phyloP scores from a whole-genome alignment of 345 rosid species.

The Anacardium occidentale region DNA sequence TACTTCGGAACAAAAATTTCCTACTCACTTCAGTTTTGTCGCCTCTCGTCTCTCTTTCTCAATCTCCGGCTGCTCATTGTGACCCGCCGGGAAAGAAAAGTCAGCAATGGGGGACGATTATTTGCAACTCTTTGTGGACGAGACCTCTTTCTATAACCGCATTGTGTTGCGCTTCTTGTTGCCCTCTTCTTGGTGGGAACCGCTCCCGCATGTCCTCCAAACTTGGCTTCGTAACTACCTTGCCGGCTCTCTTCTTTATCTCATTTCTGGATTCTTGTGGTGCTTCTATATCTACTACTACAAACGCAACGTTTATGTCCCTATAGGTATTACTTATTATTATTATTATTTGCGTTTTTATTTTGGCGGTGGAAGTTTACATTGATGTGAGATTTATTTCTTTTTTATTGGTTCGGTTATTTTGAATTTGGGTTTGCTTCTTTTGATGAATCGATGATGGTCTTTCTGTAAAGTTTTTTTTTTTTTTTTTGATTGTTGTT shows the following conservation, averaged over 20 bases:
- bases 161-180: conserved; percentile 60
- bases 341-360: background rate
- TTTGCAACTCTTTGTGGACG: conserved; percentile 46
- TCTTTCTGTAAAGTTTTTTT: too few relatives aligned
- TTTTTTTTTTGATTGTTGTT: background rate
- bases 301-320: conserved; percentile 73
- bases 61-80: background rate
- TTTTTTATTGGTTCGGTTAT: conserved; percentile 8
- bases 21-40: background rate
- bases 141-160: conserved; percentile 64
- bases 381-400: too few relatives aligned
- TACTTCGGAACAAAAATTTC: too few relatives aligned
- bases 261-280: conserved; percentile 84
- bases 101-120: conserved; percentile 34
- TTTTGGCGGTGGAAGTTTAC: background rate
- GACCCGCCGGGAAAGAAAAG: background rate
- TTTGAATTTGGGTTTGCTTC: conserved; percentile 4
- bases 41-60: background rate
- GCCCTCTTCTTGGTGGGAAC: conserved; percentile 57
- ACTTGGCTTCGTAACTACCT: conserved; percentile 92
- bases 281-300: conserved; percentile 81
- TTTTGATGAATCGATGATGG: background rate
- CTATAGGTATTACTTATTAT: conserved; percentile 46
- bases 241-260: conserved; percentile 68
- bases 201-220: conserved; percentile 68